These are phyloP conservation scores for Draba incana DNA, from an alignment of 345 rosid species.

Conservation along the genomic window DNA sequence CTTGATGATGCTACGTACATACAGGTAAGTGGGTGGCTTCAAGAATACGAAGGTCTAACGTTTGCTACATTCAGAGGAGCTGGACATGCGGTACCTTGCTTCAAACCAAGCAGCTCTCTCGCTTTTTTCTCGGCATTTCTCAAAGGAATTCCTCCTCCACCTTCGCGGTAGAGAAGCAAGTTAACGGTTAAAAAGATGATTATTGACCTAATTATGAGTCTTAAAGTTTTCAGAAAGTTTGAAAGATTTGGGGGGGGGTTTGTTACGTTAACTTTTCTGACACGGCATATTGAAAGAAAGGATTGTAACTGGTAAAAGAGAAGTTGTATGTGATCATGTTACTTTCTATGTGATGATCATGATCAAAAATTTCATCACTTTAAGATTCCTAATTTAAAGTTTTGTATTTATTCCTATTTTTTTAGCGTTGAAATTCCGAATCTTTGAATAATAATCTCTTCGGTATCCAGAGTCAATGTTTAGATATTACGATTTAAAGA, in stretches of 20 bases:
- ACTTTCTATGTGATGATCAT: slow-evolving; percentile 17
- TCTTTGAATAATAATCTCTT: too few relatives aligned
- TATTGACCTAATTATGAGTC: slow-evolving; percentile 14
- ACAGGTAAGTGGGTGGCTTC: slow-evolving; percentile 93
- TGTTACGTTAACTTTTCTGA: slow-evolving; percentile 30
- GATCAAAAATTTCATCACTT: not conserved
- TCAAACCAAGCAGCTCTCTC: slow-evolving; percentile 83
- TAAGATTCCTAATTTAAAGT: not conserved
- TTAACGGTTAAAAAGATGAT: not conserved
- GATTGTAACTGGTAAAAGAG: slow-evolving; percentile 14
- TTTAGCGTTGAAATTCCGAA: too few relatives aligned
- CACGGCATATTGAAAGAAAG: slow-evolving; percentile 8
- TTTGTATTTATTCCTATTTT: too few relatives aligned
- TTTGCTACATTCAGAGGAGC: slow-evolving; percentile 97
- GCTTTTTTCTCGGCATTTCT: slow-evolving; percentile 83
- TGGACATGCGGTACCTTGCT: slow-evolving; percentile 93
- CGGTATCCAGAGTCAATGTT: too few relatives aligned
- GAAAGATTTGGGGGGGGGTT: slow-evolving; percentile 27
- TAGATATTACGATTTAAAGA: too few relatives aligned
- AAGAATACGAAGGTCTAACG: slow-evolving; percentile 84
- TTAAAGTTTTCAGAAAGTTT: slow-evolving; percentile 13
- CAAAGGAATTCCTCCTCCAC: slow-evolving; percentile 54
- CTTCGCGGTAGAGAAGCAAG: slow-evolving; percentile 36
- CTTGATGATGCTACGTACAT: not conserved
- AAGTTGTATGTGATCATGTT: slow-evolving; percentile 20